These are phyloP conservation scores for Angomonas ambiguus DNA, from an alignment of 208 protist species.

Conservation along the genomic window DNA sequence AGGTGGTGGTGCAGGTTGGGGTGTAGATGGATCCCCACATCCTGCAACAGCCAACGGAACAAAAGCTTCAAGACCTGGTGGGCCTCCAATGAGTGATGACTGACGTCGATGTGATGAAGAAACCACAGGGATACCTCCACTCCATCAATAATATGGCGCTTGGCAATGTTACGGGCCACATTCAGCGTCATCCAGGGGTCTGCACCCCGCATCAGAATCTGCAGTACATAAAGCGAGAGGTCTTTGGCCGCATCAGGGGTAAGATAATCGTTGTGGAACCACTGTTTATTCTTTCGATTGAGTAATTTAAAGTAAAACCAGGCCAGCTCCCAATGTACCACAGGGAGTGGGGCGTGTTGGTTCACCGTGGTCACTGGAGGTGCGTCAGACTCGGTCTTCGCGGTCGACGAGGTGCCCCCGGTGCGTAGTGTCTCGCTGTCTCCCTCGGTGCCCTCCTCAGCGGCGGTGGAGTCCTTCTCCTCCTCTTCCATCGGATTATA, in stretches of 20 bases:
- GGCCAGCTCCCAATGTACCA: conserved; percentile 83
- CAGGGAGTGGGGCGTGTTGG: conserved; percentile 29
- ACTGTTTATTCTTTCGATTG: conserved; percentile 63
- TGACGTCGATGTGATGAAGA: conserved; percentile 66
- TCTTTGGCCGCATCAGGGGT: conserved; percentile 53
- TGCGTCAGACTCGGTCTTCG: not conserved
- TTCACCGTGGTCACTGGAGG: not conserved
- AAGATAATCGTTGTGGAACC: conserved; percentile 34
- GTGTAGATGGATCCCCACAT: conserved; percentile 79
- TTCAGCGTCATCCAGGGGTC: conserved; percentile 81
- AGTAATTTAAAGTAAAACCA: conserved; percentile 74
- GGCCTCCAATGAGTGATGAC: conserved; percentile 69
- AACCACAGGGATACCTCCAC: conserved; percentile 79
- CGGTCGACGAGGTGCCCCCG: not conserved
- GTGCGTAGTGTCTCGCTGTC: too few species aligned
- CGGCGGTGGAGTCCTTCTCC: not conserved
- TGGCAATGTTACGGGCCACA: conserved; percentile 49
- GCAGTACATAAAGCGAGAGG: conserved; percentile 52
- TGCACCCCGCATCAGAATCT: conserved; percentile 66
- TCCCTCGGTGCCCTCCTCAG: not conserved
- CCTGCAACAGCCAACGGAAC: conserved; percentile 76
- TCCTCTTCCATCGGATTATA: conserved; percentile 7
- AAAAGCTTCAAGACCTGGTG: conserved; percentile 59
- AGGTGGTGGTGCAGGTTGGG: conserved; percentile 65
- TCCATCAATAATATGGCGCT: conserved; percentile 70